Evolutionary conservation across 1,284 basidiomycete genomes (phyloP).

Genomic region (Thelephora terrestris): DNA sequence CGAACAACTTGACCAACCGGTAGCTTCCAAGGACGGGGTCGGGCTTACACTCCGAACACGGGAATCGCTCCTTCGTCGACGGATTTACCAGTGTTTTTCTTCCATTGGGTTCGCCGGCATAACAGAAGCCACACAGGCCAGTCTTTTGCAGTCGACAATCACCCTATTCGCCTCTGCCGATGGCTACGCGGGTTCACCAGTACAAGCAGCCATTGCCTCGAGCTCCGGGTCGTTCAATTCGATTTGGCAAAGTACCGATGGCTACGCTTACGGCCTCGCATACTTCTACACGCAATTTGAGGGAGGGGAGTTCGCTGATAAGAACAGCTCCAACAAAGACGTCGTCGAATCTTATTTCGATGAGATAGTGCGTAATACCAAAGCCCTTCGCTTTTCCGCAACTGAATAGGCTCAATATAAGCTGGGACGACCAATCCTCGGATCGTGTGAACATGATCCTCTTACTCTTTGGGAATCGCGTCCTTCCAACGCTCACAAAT

Average conservation of each 20-base stretch:
- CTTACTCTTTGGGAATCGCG: constrained; percentile 59
- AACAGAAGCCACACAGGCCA: constrained; percentile 72
- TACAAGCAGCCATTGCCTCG: constrained; percentile 89
- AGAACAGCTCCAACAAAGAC: constrained; percentile 68
- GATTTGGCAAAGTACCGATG: constrained; percentile 84
- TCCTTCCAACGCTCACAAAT: constrained; percentile 32
- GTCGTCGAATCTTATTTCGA: constrained; percentile 70
- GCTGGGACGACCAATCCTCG: constrained; percentile 74
- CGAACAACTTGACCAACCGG: constrained; percentile 37
- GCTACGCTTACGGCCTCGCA: constrained; percentile 89
- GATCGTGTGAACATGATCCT: constrained; percentile 82
- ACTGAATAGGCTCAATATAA: constrained; percentile 19
- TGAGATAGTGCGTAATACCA: constrained; percentile 42
- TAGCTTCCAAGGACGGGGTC: constrained; percentile 26
- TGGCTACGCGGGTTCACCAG: constrained; percentile 67
- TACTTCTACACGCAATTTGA: constrained; percentile 23
- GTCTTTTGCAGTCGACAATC: constrained; percentile 79
- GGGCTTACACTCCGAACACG: constrained; percentile 65
- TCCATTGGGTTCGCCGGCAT: constrained; percentile 72
- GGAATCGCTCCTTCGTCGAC: constrained; percentile 75
- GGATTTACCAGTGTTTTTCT: constrained; percentile 87
- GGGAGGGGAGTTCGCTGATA: constrained; percentile 24
- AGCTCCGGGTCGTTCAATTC: constrained; percentile 79
- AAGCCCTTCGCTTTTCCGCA: not conserved
- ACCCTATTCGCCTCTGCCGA: constrained; percentile 81